Base-by-base conservation (phyloP, 2,329 filamentous ascomycete species). In the Phaeoacremonium minimum region DNA sequence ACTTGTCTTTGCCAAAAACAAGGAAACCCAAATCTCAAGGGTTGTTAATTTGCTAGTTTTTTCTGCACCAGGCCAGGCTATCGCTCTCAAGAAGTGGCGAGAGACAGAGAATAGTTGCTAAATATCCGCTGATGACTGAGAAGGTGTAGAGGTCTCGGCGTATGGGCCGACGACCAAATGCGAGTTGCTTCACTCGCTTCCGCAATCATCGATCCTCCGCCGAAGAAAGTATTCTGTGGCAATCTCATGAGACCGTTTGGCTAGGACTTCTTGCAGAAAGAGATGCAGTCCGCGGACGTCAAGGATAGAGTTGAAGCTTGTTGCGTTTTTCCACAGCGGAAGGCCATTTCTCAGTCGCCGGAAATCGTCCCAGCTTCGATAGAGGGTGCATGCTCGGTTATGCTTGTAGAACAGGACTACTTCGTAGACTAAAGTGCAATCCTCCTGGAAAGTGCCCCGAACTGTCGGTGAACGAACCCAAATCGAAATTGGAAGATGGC, bases 361-460 rank as follows among this genome's bases (percentile, higher is more conserved):
- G 32, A 58, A 51, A 35, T 58, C 55, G 30, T 52, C 50, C 40
- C 44, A 42, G 19, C 47, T 46, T 19, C 55, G 52, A 41, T 46
- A 47, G 32, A 58, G 45, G 18, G 42, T 50, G 47, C 55, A 59
- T 13, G 55, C 52, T n/a, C 56, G 47, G 50, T 58, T 55, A 38
- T 47, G 42, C 11, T 39, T 16, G 42, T 56, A 58, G 42, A 46
- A 50, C 7, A 58, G 52, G 17, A 47, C 41, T n/a, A 60, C 46
- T 28, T 48, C 40, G 41, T 52, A 51, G 18, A 46, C 18, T 12
- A 36, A 37, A 11, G 33, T 30, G 16, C 43, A 26, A 8, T 42
- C 36, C 17, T 18, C 36, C 30, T 34, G 29, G 16, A 17, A 33
- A 11, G 38, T 35, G n/a, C 19, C 19, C 20, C 33, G 19, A 14